phyloP scores from a whole-genome alignment of 306 rosid species.

The Cajanus cajan region DNA sequence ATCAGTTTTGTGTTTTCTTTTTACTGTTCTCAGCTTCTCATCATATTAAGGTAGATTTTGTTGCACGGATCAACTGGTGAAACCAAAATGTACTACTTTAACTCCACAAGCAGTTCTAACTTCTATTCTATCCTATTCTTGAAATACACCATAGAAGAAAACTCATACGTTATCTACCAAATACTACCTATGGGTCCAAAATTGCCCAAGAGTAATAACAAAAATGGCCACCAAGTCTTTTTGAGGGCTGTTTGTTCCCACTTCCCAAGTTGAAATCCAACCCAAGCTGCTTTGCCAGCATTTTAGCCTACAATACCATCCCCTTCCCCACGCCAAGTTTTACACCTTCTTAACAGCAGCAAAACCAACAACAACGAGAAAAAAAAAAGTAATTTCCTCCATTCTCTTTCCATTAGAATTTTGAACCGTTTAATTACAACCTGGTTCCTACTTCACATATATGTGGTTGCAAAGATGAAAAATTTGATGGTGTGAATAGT shows the following conservation, averaged over 20 bases:
- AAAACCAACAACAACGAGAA: no score
- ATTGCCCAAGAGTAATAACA: background rate
- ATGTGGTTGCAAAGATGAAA: background rate
- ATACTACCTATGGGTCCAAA: background rate
- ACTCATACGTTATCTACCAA: background rate
- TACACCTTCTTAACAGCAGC: background rate
- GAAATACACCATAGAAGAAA: background rate
- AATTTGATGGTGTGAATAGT: background rate
- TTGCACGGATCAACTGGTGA: background rate
- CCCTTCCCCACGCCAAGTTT: background rate
- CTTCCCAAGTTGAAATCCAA: background rate
- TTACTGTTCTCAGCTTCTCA: background rate
- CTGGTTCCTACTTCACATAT: background rate
- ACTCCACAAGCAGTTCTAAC: background rate
- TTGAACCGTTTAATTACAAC: background rate
- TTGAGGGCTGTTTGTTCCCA: background rate
- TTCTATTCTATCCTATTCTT: background rate
- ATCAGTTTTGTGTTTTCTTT: background rate
- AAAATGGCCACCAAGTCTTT: background rate
- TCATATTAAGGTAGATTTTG: background rate
- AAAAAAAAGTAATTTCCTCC: no score
- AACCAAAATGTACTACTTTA: background rate
- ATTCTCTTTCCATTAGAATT: background rate
- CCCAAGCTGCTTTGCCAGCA: background rate
- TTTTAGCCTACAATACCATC: background rate